Evolutionary conservation across 1,284 basidiomycete species (phyloP), one percentile per base, ranked within the genome.

Genomic region (Pseudozyma hubeiensis): DNA sequence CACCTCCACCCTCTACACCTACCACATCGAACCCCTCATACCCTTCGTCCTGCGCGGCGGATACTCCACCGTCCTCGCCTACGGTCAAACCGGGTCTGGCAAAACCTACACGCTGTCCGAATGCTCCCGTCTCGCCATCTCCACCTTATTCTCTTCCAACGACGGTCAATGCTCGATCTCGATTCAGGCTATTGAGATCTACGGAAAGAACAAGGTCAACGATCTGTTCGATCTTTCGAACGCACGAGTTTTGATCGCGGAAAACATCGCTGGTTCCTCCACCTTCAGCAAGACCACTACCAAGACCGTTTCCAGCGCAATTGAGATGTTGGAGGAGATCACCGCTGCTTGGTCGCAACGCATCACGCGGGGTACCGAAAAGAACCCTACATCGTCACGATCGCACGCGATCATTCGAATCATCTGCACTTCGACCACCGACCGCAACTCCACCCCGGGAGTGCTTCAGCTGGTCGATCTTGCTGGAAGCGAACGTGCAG

Each of bases 391-490:
- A 3, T 53, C 47, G 10, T 63, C 59, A 0, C 47, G 68, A 3
- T 44, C 35, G 7, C 68, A 71, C 16, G 68, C 68, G 2, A 35
- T 71, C 16, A 59, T 71, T 30, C 55, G 70, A 4, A 54, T 73
- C 37, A 34, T 24, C 10, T 58, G 50, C 29, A 52, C 52, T 11
- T 17, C 54, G 19, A 35, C 16, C 3, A 7, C 13, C 24, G 64
- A 67, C 7, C 8, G n/a, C 10, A 68, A 67, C n/a, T 61, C 70
- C 0, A 62, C 55, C 0, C 53, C 61, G 4, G 61, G 68, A 8
- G 56, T 65, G 9, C 24, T 71, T 29, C 68, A 71, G 16, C 34
- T 71, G 1, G 68, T 71, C 14, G 63, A 71, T 48, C 29, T 66
- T 14, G 68, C 68, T 0, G 68, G 68, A 4, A 40, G 33, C 29